phyloP scores from a whole-genome alignment of 2,329 filamentous ascomycete species.

The Eutypa lata region DNA sequence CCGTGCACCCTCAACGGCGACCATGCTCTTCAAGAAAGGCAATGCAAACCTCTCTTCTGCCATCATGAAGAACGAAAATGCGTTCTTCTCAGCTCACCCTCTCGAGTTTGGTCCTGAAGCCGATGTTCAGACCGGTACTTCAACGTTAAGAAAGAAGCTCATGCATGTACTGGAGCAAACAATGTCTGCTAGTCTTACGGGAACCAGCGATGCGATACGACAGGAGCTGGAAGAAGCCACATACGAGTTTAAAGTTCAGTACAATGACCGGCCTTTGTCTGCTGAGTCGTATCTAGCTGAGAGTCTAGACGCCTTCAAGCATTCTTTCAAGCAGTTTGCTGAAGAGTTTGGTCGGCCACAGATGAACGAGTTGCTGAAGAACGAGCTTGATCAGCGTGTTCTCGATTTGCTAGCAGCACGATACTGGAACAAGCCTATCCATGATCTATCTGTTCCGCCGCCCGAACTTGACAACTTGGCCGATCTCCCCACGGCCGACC shows the following conservation, averaged over 20 bases:
- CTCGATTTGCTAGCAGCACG: conserved; percentile 87
- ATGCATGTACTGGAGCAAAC: conserved; percentile 97
- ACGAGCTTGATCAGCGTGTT: conserved; percentile 90
- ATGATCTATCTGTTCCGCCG: conserved; percentile 68
- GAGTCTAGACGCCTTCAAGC: conserved; percentile 93
- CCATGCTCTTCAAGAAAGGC: conserved; percentile 79
- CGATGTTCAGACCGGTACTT: conserved; percentile 76
- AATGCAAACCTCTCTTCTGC: conserved; percentile 74
- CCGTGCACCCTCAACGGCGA: conserved; percentile 65
- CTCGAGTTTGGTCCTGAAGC: conserved; percentile 72
- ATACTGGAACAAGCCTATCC: conserved; percentile 96
- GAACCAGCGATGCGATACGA: conserved; percentile 86
- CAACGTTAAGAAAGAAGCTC: conserved; percentile 85
- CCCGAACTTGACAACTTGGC: conserved; percentile 69
- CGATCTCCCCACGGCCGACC: conserved; percentile 80
- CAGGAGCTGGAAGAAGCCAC: conserved; percentile 95
- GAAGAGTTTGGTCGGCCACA: conserved; percentile 86
- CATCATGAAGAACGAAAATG: conserved; percentile 83
- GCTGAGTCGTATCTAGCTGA: conserved; percentile 97
- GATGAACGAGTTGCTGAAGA: conserved; percentile 85
- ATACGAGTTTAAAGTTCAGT: conserved; percentile 99
- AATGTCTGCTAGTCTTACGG: conserved; percentile 89
- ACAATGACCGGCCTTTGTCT: conserved; percentile 91
- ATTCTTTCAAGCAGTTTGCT: conserved; percentile 92
- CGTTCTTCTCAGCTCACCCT: conserved; percentile 83